A percentile compares a stretch with the other conserved stretches of the same genome.
Conservation (phyloP, 1,139 yeast species). For the Kodamaea arcana region DNA sequence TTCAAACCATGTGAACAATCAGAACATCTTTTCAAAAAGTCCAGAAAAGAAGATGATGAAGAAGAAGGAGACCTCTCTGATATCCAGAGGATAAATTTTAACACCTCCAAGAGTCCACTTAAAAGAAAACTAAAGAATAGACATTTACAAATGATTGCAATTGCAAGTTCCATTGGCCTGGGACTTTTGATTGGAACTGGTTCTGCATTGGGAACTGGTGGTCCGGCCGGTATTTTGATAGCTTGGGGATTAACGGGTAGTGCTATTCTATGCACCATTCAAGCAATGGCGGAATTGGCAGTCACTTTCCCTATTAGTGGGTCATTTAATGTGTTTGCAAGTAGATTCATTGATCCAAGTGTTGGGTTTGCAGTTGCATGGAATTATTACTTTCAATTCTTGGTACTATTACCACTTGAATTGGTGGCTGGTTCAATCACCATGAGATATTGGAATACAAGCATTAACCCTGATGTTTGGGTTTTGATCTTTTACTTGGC, state of each 20-base stretch:
- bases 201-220: slow-evolving; percentile 39
- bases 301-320: slow-evolving; percentile 34
- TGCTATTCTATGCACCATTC: slow-evolving; percentile 29
- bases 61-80: slow-evolving; percentile 17
- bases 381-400: slow-evolving; percentile 28
- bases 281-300: slow-evolving; percentile 33
- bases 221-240: slow-evolving; percentile 58
- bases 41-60: slow-evolving; percentile 18
- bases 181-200: slow-evolving; percentile 26
- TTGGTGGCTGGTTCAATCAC: slow-evolving; percentile 32
- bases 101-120: slow-evolving; percentile 19
- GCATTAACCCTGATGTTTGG: slow-evolving; percentile 31
- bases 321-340: slow-evolving; percentile 29
- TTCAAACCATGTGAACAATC: slow-evolving; percentile 30
- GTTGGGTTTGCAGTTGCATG: slow-evolving; percentile 35
- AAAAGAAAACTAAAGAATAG: slow-evolving; percentile 22
- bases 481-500: slow-evolving; percentile 26
- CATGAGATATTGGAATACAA: slow-evolving; percentile 26
- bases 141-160: slow-evolving; percentile 27
- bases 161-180: slow-evolving; percentile 32
- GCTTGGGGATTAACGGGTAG: slow-evolving; percentile 30
- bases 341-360: slow-evolving; percentile 31
- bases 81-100: slow-evolving; percentile 20
- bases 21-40: slow-evolving; percentile 13
- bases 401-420: slow-evolving; percentile 29